Evolutionary conservation across 202 grass and related monocot genomes (phyloP).

Genomic region (Miscanthus sacchariflorus): DNA sequence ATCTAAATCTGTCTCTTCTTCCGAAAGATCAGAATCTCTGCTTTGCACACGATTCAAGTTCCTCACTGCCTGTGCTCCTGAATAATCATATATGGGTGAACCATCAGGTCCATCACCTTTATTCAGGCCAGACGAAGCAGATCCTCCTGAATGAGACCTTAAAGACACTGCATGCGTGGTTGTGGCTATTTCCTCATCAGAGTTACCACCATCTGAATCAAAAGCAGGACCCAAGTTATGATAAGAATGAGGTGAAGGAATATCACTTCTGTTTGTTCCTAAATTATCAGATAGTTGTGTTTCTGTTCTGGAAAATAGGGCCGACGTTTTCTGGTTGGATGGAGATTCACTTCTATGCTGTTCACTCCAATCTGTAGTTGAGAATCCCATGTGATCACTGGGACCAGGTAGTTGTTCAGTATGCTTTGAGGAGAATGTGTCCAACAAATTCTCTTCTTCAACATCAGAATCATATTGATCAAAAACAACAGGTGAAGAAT

Average conservation of each 20-base stretch:
- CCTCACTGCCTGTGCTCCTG: not conserved
- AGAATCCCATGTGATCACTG: conserved; percentile 40
- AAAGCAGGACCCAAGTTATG: conserved; percentile 63
- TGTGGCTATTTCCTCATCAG: conserved; percentile 57
- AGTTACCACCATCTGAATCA: conserved; percentile 78
- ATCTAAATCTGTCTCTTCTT: conserved; percentile 45
- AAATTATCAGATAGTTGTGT: conserved; percentile 32
- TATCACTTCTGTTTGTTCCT: conserved; percentile 50
- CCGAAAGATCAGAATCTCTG: conserved; percentile 47
- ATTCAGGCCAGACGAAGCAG: conserved; percentile 15
- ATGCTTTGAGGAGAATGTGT: conserved; percentile 63
- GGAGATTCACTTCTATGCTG: conserved; percentile 51
- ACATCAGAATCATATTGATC: conserved; percentile 73
- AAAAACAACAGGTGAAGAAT: conserved; percentile 59
- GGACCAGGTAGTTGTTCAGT: conserved; percentile 50
- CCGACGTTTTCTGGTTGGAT: conserved; percentile 42
- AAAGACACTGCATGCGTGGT: conserved; percentile 25
- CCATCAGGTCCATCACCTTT: conserved; percentile 16
- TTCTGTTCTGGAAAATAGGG: conserved; percentile 51
- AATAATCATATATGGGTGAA: conserved; percentile 42
- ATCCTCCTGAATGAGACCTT: conserved; percentile 45
- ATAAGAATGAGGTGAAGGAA: conserved; percentile 42
- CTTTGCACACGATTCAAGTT: conserved; percentile 35
- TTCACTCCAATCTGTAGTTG: conserved; percentile 45
- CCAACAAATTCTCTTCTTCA: conserved; percentile 69